Evolutionary conservation across 2,329 filamentous ascomycete genomes (phyloP), one percentile per base, ranked within the genome.

Genomic region (Capronia epimyces): DNA sequence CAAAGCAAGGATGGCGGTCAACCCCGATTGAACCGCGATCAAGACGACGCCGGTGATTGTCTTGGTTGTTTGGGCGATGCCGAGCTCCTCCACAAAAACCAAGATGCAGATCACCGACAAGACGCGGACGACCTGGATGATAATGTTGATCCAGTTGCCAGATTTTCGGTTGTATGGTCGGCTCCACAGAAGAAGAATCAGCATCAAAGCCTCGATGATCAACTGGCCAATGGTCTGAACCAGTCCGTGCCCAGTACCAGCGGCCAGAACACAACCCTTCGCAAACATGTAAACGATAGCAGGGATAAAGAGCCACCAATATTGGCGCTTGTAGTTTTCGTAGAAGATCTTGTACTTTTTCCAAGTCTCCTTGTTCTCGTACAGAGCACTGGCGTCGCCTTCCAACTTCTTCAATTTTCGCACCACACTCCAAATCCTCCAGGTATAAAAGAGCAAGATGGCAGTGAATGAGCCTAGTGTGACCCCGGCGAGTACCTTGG

Each of bases 321-420:
- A 95, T 62, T 84, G 82, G 69, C 87, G 89, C 73, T 89, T 89
- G 77, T 95, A 97, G 62, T 84, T 85, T 64, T 97, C 93, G 74
- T 98, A 98, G 73, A 98, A 97, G 56, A 96, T 77, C 63, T 87
- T 93, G 77, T 98, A 98, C 74, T 93, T 95, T 67, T 88, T 78
- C 90, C 93, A 96, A 34, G 85, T 83, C 52, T 86, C 80, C 75
- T 93, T 94, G 71, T 97, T 79, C 53, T 96, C 87, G 69, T 89
- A 97, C 7, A 98, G 77, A 10, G 75, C 80, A 13, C 77, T 75
- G 0, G 79, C 70, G 64, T 90, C 86, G 50, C 91, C 91, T 60
- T 95, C 84, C 24, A 75, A 64, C 63, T 82, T 78, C 75, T 87
- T 91, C 59, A 88, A 84, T 62, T 81, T 79, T 57, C 77, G 79